Base-by-base conservation (phyloP, 805 yeast genomes). In the Teunomyces aglyptinius region DNA sequence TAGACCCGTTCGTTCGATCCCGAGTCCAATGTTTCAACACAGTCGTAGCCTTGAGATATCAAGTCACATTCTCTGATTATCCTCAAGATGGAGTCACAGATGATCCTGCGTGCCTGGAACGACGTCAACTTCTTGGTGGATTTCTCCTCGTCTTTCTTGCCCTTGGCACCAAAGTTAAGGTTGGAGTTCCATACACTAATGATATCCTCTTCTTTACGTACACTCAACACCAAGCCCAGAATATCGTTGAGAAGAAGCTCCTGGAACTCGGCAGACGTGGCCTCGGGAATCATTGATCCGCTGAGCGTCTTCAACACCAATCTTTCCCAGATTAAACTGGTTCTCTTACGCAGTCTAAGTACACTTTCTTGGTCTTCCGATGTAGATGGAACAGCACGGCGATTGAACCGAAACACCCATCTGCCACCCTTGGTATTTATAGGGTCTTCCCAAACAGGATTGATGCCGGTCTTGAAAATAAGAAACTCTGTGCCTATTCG, bases 401-500 rank as follows among this genome's bases (percentile, higher is more conserved):
- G 64, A 55, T 66, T 61, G 53, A 80, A 73, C 51, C 82, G 68
- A 53, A 81, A 76, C 15, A 78, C 73, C 85, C 85, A 82, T 53
- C 85, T 67, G 2, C 88, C 87, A 31, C 87, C 87, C 43, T 70
- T 67, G 49, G 75, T 63, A 57, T 82, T 82, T 42, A 73, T 67
- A 6, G 83, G 82, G 57, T 83, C 86, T 57, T 82, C 86, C 86
- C 88, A 82, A 41, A 80, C 77, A 8, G 88, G 88, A 52, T 77
- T 76, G 31, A 81, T 72, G 2, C 84, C 85, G 27, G 74, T 65
- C 52, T 81, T 80, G 65, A 83, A 83, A 7, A 83, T 61, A 49
- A 80, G 77, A 45, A 77, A 68, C 57, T 82, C 85, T 20, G 81
- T 70, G 16, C 81, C 81, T 40, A 63, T 60, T 15, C 68, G 63